Percentiles rank a stretch among this genome's conserved stretches.
phyloP scores from a whole-genome alignment of 2,329 filamentous ascomycete species.

The Fusarium sp. region DNA sequence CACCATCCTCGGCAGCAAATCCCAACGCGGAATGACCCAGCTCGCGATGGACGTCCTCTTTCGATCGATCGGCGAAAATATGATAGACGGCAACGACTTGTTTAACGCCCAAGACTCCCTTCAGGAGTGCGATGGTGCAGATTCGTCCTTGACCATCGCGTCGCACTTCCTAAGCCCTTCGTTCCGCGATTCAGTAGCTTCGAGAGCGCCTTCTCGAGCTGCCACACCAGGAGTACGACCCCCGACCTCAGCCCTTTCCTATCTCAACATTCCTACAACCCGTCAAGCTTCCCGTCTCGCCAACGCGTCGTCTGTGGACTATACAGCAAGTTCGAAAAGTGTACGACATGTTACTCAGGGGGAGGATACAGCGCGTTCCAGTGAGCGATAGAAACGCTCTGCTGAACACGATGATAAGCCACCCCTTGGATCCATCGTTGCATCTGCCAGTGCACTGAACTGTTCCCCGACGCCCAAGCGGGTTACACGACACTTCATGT shows the following conservation, averaged over 20 bases:
- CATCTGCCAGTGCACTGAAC: constrained; percentile 47
- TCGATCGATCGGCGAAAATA: constrained; percentile 78
- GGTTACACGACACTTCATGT: constrained; percentile 53
- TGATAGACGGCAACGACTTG: constrained; percentile 71
- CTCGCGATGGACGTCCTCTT: constrained; percentile 92
- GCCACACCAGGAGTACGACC: constrained; percentile 75
- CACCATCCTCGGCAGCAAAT: constrained; percentile 90
- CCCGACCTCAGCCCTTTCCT: constrained; percentile 52
- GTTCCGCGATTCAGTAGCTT: constrained; percentile 73
- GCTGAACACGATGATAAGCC: constrained; percentile 28
- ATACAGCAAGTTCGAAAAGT: constrained; percentile 55
- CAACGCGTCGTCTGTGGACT: constrained; percentile 48
- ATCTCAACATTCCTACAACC: constrained; percentile 43
- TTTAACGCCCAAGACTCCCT: constrained; percentile 78
- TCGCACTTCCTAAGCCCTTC: constrained; percentile 81
- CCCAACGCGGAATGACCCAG: constrained; percentile 89
- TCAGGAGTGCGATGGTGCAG: constrained; percentile 80
- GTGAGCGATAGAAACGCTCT: constrained; percentile 49
- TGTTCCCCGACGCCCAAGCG: constrained; percentile 51
- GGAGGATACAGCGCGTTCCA: constrained; percentile 41
- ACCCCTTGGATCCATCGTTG: constrained; percentile 27
- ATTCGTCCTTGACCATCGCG: constrained; percentile 81
- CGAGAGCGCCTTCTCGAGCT: constrained; percentile 72
- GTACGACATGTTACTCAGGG: constrained; percentile 57
- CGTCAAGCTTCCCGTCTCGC: constrained; percentile 32